Evolutionary conservation across 352 stramenopile species (phyloP), one percentile per base, ranked within the genome.

Genomic region (Globisporangium solare): DNA sequence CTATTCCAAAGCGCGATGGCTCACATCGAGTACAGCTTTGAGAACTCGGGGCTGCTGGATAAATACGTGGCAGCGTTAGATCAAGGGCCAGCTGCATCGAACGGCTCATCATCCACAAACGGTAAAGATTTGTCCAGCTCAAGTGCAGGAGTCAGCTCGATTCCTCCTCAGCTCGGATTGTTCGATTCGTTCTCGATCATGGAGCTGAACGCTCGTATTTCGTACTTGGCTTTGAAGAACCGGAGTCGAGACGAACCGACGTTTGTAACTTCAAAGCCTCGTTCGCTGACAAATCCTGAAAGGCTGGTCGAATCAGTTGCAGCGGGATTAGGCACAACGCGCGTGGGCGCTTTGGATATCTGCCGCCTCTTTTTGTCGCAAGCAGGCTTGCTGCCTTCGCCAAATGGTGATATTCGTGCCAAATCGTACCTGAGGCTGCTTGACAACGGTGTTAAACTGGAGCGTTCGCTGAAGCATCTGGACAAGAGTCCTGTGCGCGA

Each of bases 101-200:
- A 54, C 13, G 51, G 60, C 15, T 21, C 5, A 17, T 11, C 52
- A 14, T n/a, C 17, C 21, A 11, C 41, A 12, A 60, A 63, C 17
- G 58, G 63, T 6, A 68, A 66, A 50, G 70, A 68, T 21, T 46
- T 56, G 6, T 40, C 22, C 37, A 43, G n/a, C 45, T 7, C 53
- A 47, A 50, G 24, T 1, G n/a, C 14, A 6, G 46, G 51, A 8
- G 40, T 39, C 11, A 37, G 43, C 14, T 70, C 70, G 0, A 80
- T 95, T 31, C 85, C 85, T 17, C 74, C 81, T 0, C 85, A 95
- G 51, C 68, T 95, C 3, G 68, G 78, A 1, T 65, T 95, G 18
- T 95, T 92, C 52, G 85, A 95, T 50, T 68, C 81, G 1, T 95
- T 93, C 53, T 92, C 83, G 32, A 88, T 95, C 45, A 92, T 91